A percentile compares a stretch with the other conserved stretches of the same genome.
Evolutionary conservation across 163 green algal species (phyloP).

Genomic region (Picocystis sp.): DNA sequence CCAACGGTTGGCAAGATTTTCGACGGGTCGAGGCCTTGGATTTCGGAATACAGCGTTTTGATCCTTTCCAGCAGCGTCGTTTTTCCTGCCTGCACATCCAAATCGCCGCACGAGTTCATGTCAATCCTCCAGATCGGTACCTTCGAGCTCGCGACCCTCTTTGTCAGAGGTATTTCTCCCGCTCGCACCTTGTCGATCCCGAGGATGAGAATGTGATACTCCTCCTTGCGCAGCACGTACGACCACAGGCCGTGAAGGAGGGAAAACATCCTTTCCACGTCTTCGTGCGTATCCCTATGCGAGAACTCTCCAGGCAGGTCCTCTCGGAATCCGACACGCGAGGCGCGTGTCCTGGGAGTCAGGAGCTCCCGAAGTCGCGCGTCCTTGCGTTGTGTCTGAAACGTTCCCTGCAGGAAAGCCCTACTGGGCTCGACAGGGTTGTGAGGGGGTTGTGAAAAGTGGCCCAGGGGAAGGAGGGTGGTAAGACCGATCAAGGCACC

Average conservation of each 20-base stretch:
- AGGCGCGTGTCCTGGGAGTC: too few species aligned
- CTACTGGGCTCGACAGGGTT: too few species aligned
- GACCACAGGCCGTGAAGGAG: slow-evolving; percentile 62
- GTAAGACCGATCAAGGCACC: too few species aligned
- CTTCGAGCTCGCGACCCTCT: slow-evolving; percentile 34
- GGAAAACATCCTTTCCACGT: slow-evolving; percentile 43
- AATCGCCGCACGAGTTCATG: neutral
- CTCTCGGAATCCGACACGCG: too few species aligned
- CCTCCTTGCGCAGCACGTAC: slow-evolving; percentile 59
- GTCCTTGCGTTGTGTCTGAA: too few species aligned
- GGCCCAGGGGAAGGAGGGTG: too few species aligned
- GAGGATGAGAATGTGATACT: slow-evolving; percentile 81
- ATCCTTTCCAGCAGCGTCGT: slow-evolving; percentile 55
- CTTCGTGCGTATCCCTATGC: too few species aligned
- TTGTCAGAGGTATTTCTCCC: slow-evolving; percentile 14
- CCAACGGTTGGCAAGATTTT: slow-evolving; percentile 89
- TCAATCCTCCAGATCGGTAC: neutral
- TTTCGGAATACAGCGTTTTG: slow-evolving; percentile 50
- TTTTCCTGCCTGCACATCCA: slow-evolving; percentile 8
- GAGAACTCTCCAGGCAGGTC: too few species aligned
- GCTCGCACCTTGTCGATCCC: slow-evolving; percentile 74
- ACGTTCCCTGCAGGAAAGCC: too few species aligned
- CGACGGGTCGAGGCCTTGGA: slow-evolving; percentile 39
- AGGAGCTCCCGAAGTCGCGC: too few species aligned
- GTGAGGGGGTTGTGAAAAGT: too few species aligned